Conservation (phyloP, 2,329 filamentous ascomycete genomes). For the Cercospora sojina region DNA sequence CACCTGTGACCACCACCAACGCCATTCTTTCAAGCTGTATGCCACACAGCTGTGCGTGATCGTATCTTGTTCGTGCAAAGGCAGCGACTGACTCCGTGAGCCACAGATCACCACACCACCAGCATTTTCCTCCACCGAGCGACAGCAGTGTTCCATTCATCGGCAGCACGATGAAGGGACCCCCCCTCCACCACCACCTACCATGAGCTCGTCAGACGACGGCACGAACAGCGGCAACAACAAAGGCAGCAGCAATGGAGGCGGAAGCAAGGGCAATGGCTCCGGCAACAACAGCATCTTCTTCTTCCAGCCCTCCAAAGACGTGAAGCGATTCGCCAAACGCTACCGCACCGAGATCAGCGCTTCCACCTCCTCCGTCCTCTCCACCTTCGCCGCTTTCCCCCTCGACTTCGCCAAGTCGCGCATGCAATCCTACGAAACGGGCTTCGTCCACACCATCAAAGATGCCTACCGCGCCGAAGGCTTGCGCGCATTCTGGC, state of each 20-base stretch:
- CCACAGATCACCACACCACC: background rate
- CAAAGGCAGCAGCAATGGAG: background rate
- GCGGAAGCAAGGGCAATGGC: background rate
- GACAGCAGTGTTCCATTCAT: background rate
- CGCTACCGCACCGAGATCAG: constrained; percentile 78
- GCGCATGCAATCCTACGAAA: constrained; percentile 75
- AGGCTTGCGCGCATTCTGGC: constrained; percentile 52
- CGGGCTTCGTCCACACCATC: constrained; percentile 62
- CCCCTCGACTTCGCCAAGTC: constrained; percentile 88
- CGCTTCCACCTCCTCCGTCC: constrained; percentile 71
- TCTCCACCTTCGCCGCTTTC: constrained; percentile 78
- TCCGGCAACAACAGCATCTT: constrained; percentile 21
- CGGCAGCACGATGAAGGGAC: constrained; percentile 9
- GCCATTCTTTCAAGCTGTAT: constrained; percentile 1
- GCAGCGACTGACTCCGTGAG: constrained; percentile 1
- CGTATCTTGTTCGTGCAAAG: background rate
- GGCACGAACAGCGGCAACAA: background rate
- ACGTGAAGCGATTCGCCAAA: constrained; percentile 61
- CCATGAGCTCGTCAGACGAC: constrained; percentile 14
- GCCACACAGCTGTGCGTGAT: background rate
- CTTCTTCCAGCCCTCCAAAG: constrained; percentile 40
- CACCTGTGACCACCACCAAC: constrained; percentile 2
- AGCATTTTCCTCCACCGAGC: background rate
- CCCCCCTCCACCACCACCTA: constrained; percentile 5
- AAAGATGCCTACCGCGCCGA: constrained; percentile 65